phyloP scores from a whole-genome alignment of 805 yeast genomes.

The Kuraishia hungarica region DNA sequence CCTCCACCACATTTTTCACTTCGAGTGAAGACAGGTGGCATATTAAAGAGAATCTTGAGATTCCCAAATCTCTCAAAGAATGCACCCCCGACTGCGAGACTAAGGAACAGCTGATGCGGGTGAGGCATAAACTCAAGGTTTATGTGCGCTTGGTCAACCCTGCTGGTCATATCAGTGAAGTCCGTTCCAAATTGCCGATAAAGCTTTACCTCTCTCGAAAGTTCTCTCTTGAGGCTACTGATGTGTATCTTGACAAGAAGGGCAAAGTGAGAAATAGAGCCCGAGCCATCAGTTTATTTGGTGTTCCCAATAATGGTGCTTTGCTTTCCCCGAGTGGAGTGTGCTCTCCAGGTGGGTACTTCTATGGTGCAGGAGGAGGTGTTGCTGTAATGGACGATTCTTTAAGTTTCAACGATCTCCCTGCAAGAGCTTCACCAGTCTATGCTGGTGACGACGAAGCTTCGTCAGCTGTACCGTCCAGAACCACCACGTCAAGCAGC shows the following conservation, averaged over 20 bases:
- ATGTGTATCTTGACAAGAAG: slow-evolving; percentile 13
- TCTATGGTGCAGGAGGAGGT: background rate
- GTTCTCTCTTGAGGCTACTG: slow-evolving; percentile 14
- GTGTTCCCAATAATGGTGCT: slow-evolving; percentile 3
- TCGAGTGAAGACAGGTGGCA: slow-evolving; percentile 33
- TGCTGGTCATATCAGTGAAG: slow-evolving; percentile 42
- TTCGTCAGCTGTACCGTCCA: background rate
- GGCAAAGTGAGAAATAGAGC: slow-evolving; percentile 17
- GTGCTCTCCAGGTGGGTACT: background rate
- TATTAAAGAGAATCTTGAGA: slow-evolving; percentile 28
- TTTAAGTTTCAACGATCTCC: background rate
- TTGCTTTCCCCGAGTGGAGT: slow-evolving; percentile 3
- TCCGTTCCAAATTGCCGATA: slow-evolving; percentile 43
- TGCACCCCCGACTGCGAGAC: slow-evolving; percentile 35
- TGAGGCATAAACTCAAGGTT: slow-evolving; percentile 36
- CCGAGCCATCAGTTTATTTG: slow-evolving; percentile 8
- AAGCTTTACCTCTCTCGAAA: slow-evolving; percentile 31
- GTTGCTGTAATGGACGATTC: background rate
- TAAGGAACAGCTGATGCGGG: slow-evolving; percentile 30
- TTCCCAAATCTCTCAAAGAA: slow-evolving; percentile 30
- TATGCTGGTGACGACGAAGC: background rate
- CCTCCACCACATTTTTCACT: slow-evolving; percentile 21
- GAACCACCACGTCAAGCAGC: background rate
- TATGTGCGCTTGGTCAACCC: slow-evolving; percentile 35
- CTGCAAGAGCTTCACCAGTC: background rate